Evolutionary conservation across 345 rosid species (phyloP), one percentile per base, ranked within the genome.

Genomic region (Citrus inodora): DNA sequence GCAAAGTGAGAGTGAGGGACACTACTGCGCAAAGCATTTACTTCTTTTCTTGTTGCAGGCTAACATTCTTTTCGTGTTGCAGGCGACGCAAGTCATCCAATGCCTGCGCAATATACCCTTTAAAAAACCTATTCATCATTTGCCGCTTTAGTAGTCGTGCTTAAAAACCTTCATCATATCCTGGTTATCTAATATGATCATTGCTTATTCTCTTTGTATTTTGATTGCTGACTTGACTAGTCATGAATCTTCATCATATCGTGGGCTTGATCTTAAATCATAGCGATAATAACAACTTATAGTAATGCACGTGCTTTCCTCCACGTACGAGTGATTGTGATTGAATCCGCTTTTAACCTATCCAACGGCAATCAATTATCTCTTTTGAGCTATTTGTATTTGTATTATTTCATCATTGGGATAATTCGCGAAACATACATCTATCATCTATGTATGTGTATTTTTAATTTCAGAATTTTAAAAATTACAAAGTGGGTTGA

Each of bases 1-100:
- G 17, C 24, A 28, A 51, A 42, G 51, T 46, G 9, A 35, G 56
- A 38, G 76, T 78, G 76, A 74, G 74, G 37, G 55, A 74, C 79
- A 46, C 65, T 46, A 13, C 19, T 3, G 5, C 33, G 76, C 67
- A 51, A 72, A 75, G 71, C 79, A 61, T 69, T 80, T 27, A 19
- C 79, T 55, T 53, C 72, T 53, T 66, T 69, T 75, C 70, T 59
- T 35, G 17, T 63, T 19, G 28, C 60, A 28, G 58, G 48, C 74
- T 27, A 14, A 17, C 33, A 11, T 62, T 62, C 66, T 63, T 63
- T 65, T 33, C 70, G 3, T 35, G 25, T 33, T 35, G 3, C 48
- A 64, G 24, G 25, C 46, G 42, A 48, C 16, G 25, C 28, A 42
- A 21, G 27, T 17, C 37, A 28, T 24, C 32, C 11, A 7, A 7